Evolutionary conservation across 768 basidiomycete species (phyloP).

Genomic region (Trametes cubensis): DNA sequence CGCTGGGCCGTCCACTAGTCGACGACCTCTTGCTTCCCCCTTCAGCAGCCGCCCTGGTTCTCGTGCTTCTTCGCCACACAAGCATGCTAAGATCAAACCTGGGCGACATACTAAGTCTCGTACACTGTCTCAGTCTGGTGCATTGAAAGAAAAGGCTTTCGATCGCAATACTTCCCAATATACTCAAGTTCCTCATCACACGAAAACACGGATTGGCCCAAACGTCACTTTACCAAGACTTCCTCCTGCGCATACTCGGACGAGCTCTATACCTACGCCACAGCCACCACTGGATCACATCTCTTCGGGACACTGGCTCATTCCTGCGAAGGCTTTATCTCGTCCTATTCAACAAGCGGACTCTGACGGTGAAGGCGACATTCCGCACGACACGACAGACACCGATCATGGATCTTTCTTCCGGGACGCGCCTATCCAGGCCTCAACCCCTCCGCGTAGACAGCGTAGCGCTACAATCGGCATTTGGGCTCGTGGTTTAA

Average conservation of each 20-base stretch:
- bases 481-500: constrained; percentile 15
- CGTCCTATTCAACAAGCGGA: constrained; percentile 22
- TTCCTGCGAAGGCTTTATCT: constrained; percentile 33
- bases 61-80: constrained; percentile 40
- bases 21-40: constrained; percentile 43
- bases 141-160: constrained; percentile 12
- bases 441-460: constrained; percentile 32
- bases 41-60: constrained; percentile 51
- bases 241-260: constrained; percentile 24
- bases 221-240: not conserved
- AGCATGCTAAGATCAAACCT: constrained; percentile 22
- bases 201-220: no score
- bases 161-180: constrained; percentile 1
- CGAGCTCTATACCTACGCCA: constrained; percentile 30
- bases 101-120: constrained; percentile 41
- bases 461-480: constrained; percentile 23
- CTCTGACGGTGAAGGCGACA: constrained; percentile 10
- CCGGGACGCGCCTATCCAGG: constrained; percentile 24
- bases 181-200: not conserved
- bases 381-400: constrained; percentile 11
- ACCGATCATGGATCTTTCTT: constrained; percentile 27
- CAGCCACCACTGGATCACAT: constrained; percentile 22
- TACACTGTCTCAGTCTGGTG: constrained; percentile 39
- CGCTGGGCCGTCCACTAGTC: constrained; percentile 20
- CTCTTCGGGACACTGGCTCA: constrained; percentile 33